These are phyloP conservation scores for Rhododendron ovatum DNA, from an alignment of 148 eudicot genomes.

Conservation along the genomic window DNA sequence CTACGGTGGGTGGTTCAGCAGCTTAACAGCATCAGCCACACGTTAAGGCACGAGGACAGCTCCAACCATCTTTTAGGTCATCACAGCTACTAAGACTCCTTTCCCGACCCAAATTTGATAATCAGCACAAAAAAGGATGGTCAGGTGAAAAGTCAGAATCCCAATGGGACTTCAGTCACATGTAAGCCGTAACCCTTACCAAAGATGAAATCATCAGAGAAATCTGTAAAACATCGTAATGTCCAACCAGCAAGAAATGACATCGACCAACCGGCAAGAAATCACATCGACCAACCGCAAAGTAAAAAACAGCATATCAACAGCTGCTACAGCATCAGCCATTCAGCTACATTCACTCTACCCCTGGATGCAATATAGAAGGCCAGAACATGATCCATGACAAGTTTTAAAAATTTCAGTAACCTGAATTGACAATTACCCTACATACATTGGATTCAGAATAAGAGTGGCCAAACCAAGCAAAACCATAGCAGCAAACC, in stretches of 20 bases:
- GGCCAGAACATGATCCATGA: conserved; percentile 32
- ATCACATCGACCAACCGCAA: conserved; percentile 27
- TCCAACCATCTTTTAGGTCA: conserved; percentile 21
- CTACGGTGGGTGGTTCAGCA: conserved; percentile 8
- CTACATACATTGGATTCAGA: conserved; percentile 2
- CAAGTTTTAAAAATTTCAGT: conserved; percentile 15
- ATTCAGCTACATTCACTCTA: conserved; percentile 24
- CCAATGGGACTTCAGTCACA: conserved; percentile 14
- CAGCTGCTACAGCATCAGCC: conserved; percentile 33
- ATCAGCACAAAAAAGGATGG: conserved; percentile 10
- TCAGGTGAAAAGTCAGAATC: conserved; percentile 14
- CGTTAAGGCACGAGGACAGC: conserved; percentile 4
- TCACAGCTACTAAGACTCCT: conserved; percentile 23
- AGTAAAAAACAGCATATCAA: conserved; percentile 35
- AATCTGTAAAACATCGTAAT: conserved; percentile 8
- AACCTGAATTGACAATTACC: neutral
- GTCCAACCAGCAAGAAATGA: neutral
- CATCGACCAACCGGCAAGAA: conserved; percentile 18
- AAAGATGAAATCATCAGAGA: conserved; percentile 11
- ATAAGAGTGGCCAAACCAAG: neutral
- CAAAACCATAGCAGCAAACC: neutral
- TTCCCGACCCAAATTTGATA: conserved; percentile 8
- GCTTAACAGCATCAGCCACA: conserved; percentile 23
- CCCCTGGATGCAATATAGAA: conserved; percentile 18
- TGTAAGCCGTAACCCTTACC: conserved; percentile 32